phyloP scores from a whole-genome alignment of 495 filamentous ascomycete species.

The Ramalina intermedia region DNA sequence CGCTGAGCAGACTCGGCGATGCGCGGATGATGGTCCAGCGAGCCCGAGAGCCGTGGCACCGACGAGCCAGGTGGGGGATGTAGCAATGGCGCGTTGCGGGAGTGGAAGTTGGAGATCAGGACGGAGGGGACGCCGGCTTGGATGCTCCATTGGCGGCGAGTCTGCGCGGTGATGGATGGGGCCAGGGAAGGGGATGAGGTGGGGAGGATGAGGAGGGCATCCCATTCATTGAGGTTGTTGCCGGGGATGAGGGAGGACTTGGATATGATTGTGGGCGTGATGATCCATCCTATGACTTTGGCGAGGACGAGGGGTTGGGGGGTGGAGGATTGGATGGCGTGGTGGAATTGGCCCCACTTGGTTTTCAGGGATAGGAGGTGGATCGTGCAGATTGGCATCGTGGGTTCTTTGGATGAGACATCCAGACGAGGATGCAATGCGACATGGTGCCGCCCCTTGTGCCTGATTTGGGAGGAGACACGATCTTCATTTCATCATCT shows the following conservation, averaged over 20 bases:
- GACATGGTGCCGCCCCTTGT: no score
- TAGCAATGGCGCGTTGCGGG: conserved; percentile 33
- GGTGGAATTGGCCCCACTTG: conserved; percentile 16
- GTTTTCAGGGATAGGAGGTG: conserved; percentile 27
- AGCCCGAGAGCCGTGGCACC: conserved; percentile 27
- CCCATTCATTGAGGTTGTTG: conserved; percentile 27
- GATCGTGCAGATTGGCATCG: conserved; percentile 34
- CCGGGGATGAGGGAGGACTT: conserved; percentile 29
- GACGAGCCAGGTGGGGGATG: conserved; percentile 18
- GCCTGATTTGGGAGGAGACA: no score
- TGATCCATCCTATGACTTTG: conserved; percentile 39
- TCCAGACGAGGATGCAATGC: no score
- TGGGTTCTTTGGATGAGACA: no score
- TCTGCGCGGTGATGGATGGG: conserved; percentile 15
- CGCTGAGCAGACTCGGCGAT: conserved; percentile 29
- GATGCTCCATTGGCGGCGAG: conserved; percentile 31
- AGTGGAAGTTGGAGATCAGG: conserved; percentile 30
- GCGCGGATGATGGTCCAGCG: conserved; percentile 20
- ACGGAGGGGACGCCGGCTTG: conserved; percentile 40
- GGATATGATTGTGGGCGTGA: conserved; percentile 38
- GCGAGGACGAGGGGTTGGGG: conserved; percentile 33
- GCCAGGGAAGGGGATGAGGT: conserved; percentile 23
- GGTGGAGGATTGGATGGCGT: conserved; percentile 7
- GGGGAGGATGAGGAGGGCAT: conserved; percentile 40
- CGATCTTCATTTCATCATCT: no score